phyloP scores from a whole-genome alignment of 495 filamentous ascomycete genomes.

The Sphaerosporella brunnea region DNA sequence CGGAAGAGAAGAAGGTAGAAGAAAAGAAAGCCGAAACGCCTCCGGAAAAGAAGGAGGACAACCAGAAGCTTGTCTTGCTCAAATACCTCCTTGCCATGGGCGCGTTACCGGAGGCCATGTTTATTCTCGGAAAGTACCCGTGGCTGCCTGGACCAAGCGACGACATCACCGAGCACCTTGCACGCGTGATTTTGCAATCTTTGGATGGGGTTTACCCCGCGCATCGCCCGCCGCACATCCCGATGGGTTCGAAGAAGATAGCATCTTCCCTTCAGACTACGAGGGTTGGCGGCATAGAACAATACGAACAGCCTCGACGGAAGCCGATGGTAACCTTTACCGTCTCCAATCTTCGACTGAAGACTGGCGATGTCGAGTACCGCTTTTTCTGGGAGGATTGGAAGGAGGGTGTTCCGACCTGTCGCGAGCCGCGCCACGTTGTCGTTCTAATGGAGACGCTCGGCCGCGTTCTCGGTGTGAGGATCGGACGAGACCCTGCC shows the following conservation, averaged over 20 bases:
- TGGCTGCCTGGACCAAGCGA: conserved; percentile 75
- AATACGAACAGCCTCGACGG: conserved; percentile 16
- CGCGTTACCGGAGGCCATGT: conserved; percentile 80
- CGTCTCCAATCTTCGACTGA: conserved; percentile 20
- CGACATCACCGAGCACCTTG: conserved; percentile 57
- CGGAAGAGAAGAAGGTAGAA: conserved; percentile 20
- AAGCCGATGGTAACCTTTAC: conserved; percentile 26
- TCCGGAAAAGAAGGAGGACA: conserved; percentile 54
- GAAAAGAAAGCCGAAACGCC: conserved; percentile 16
- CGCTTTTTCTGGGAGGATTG: conserved; percentile 97
- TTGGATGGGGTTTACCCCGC: conserved; percentile 49
- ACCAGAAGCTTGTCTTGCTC: conserved; percentile 74
- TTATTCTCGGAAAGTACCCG: conserved; percentile 76
- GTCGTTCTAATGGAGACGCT: conserved; percentile 74
- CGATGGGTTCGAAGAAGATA: conserved; percentile 23
- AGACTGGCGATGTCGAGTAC: conserved; percentile 34
- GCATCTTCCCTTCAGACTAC: conserved; percentile 9
- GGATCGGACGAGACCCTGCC: conserved; percentile 64
- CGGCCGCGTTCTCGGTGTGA: conserved; percentile 65
- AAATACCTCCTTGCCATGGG: conserved; percentile 77
- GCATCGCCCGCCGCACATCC: conserved; percentile 32
- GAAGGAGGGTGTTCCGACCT: conserved; percentile 80
- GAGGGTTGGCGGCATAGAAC: conserved; percentile 15
- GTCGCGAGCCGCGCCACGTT: conserved; percentile 76
- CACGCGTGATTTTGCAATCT: conserved; percentile 67